Percentiles rank a stretch among this genome's conserved stretches.
phyloP scores from a whole-genome alignment of 2,329 filamentous ascomycete species.

The Torrubiellomyces zombiae region DNA sequence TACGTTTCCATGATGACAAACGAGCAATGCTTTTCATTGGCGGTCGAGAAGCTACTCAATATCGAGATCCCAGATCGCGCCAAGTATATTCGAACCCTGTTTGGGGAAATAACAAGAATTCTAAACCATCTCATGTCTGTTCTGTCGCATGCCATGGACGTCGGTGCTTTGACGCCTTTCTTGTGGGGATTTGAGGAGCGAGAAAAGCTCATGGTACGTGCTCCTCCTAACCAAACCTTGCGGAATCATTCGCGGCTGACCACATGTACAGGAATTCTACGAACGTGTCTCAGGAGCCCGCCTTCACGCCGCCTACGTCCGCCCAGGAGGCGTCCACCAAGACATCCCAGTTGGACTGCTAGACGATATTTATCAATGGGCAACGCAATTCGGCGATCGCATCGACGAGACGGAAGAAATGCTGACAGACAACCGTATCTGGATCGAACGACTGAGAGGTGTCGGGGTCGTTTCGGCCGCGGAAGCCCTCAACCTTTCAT shows the following conservation, averaged over 20 bases:
- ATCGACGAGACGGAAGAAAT: constrained; percentile 98
- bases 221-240: no score
- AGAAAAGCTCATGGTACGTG: constrained; percentile 93
- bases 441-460: constrained; percentile 83
- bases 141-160: constrained; percentile 95
- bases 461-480: constrained; percentile 81
- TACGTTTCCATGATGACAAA: constrained; percentile 99
- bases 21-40: constrained; percentile 91
- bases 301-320: constrained; percentile 91
- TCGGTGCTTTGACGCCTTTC: constrained; percentile 94
- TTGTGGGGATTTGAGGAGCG: constrained; percentile 99
- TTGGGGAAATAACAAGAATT: constrained; percentile 84
- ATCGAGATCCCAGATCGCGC: constrained; percentile 88
- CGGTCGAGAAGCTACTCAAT: constrained; percentile 95
- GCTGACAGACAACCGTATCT: constrained; percentile 98
- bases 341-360: constrained; percentile 86
- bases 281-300: constrained; percentile 96
- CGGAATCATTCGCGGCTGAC: no score
- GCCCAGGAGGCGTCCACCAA: constrained; percentile 89
- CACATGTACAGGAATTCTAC: constrained; percentile 74
- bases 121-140: constrained; percentile 98
- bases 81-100: constrained; percentile 93
- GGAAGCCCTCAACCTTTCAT: constrained; percentile 93
- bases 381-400: constrained; percentile 94
- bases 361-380: constrained; percentile 99